These are phyloP conservation scores for Lactarius hatsudake DNA, from an alignment of 768 basidiomycete species.

Conservation along the genomic window DNA sequence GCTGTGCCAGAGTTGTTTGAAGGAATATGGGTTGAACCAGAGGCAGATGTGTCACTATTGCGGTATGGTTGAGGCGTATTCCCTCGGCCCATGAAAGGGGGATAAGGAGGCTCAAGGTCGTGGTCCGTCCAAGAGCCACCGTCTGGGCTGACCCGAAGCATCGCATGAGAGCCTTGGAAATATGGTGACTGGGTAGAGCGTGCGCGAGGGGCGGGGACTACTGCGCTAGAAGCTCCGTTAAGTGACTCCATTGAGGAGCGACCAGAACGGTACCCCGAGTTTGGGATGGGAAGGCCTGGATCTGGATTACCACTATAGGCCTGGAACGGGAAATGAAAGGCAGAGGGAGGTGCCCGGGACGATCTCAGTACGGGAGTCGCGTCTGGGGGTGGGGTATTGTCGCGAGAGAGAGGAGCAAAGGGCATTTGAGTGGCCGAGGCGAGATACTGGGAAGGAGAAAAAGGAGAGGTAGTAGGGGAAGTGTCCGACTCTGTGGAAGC, in stretches of 20 bases:
- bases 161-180: conserved; percentile 30
- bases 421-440: conserved; percentile 6
- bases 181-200: conserved; percentile 31
- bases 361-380: conserved; percentile 12
- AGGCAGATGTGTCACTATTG: conserved; percentile 1
- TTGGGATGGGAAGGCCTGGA: conserved; percentile 46
- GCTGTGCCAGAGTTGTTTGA: neutral
- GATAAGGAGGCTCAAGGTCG: conserved; percentile 20
- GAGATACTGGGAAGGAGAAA: conserved; percentile 10
- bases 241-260: conserved; percentile 44
- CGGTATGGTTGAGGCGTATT: conserved; percentile 13
- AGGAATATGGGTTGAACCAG: neutral
- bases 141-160: conserved; percentile 31
- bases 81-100: conserved; percentile 25
- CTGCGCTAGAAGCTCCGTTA: conserved; percentile 20
- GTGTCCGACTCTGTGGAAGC: conserved; percentile 13
- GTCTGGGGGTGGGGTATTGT: conserved; percentile 25
- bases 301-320: conserved; percentile 66
- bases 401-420: conserved; percentile 24
- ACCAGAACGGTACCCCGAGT: conserved; percentile 34
- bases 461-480: conserved; percentile 3
- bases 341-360: conserved; percentile 39
- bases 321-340: conserved; percentile 53
- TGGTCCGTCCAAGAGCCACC: conserved; percentile 17
- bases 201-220: conserved; percentile 13